These are phyloP conservation scores for Auriscalpium vulgare DNA, from an alignment of 768 basidiomycete species.

Conservation along the genomic window DNA sequence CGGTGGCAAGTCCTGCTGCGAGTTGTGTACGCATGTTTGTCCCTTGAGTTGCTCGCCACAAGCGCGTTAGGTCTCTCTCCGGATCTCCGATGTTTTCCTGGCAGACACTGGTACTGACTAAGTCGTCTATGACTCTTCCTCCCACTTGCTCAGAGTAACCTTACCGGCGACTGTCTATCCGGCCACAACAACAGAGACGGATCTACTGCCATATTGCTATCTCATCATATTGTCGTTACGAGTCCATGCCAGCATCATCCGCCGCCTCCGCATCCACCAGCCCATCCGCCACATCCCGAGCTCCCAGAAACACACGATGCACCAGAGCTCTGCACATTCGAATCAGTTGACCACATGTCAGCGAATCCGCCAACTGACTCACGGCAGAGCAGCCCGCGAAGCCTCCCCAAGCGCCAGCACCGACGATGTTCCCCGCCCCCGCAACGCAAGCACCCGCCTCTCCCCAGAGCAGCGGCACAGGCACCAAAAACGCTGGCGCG, in stretches of 20 bases:
- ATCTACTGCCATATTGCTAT: too few species aligned
- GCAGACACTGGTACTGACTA: too few species aligned
- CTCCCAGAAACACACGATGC: background rate
- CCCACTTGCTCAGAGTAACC: too few species aligned
- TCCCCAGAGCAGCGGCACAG: slow-evolving; percentile 28
- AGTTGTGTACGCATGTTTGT: too few species aligned
- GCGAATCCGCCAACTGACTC: background rate
- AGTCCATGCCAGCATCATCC: background rate
- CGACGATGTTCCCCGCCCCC: background rate
- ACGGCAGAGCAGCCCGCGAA: background rate
- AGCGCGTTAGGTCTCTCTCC: too few species aligned
- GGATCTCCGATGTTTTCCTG: too few species aligned
- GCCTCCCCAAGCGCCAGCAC: background rate
- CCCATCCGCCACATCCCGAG: background rate
- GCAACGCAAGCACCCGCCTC: background rate
- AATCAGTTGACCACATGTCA: background rate
- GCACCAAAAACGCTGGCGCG: slow-evolving; percentile 29
- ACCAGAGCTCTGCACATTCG: background rate
- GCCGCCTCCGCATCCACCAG: background rate
- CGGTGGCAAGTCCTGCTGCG: too few species aligned
- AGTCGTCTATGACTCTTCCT: too few species aligned
- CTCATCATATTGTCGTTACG: too few species aligned
- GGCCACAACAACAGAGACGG: too few species aligned
- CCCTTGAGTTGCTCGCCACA: too few species aligned
- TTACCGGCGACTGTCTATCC: too few species aligned